phyloP scores from a whole-genome alignment of 2,329 filamentous ascomycete genomes.

The Mollisia scopiformis region DNA sequence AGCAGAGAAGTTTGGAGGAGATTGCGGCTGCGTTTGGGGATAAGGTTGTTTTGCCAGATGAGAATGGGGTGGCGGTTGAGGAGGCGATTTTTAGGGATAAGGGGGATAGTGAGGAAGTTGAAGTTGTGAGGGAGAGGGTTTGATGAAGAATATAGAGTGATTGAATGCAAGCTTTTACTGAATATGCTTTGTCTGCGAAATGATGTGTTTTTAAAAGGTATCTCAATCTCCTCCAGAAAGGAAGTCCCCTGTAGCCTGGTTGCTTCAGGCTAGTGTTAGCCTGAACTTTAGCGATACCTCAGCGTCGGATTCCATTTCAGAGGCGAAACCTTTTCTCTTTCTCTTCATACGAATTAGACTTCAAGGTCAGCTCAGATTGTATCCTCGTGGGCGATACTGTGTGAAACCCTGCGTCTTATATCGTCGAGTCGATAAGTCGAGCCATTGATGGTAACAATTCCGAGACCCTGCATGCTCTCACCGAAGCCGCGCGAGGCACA shows the following conservation, averaged over 20 bases:
- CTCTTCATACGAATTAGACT: neutral
- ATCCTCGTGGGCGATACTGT: too few relatives aligned
- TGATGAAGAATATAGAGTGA: too few relatives aligned
- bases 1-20: conserved; percentile 5
- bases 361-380: too few relatives aligned
- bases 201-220: too few relatives aligned
- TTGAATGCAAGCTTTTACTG: too few relatives aligned
- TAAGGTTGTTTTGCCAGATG: neutral
- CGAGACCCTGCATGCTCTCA: neutral
- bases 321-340: neutral
- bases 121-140: neutral
- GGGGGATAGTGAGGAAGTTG: neutral
- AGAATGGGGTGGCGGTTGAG: neutral
- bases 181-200: too few relatives aligned
- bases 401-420: too few relatives aligned
- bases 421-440: too few relatives aligned
- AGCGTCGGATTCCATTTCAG: neutral
- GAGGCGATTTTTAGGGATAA: neutral
- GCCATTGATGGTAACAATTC: neutral
- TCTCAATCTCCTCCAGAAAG: too few relatives aligned
- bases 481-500: neutral
- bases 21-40: conserved; percentile 8
- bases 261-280: neutral
- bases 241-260: too few relatives aligned
- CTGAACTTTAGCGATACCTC: neutral